Conservation (phyloP, 441 rosid genomes). For the Populus tomentosa region DNA sequence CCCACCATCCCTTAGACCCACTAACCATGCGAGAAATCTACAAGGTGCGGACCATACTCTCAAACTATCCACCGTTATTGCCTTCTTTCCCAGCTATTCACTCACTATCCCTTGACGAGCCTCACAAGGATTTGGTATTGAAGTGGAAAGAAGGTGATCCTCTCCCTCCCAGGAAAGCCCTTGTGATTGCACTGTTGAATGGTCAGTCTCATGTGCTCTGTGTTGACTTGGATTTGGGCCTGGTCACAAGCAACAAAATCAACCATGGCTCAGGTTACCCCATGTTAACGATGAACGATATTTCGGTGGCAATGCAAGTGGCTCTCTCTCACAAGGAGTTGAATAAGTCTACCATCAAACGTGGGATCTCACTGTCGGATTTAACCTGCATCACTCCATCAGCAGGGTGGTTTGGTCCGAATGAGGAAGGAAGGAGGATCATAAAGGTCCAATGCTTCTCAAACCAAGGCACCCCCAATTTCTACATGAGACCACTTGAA, state of each 20-base stretch:
- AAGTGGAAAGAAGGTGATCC: constrained; percentile 44
- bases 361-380: constrained; percentile 43
- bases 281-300: constrained; percentile 32
- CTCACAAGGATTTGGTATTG: constrained; percentile 44
- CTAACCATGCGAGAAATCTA: constrained; percentile 45
- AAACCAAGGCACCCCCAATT: constrained; percentile 33
- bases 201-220: constrained; percentile 37
- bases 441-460: constrained; percentile 43
- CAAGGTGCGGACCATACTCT: constrained; percentile 34
- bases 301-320: constrained; percentile 22
- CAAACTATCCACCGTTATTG: constrained; percentile 22
- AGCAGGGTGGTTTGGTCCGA: constrained; percentile 54
- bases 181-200: constrained; percentile 25
- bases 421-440: constrained; percentile 52
- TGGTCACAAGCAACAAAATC: constrained; percentile 27
- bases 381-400: constrained; percentile 38
- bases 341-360: constrained; percentile 31
- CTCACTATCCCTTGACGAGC: constrained; percentile 47
- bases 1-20: constrained; percentile 64
- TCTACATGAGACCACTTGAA: constrained; percentile 61
- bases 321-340: constrained; percentile 35
- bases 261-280: constrained; percentile 53
- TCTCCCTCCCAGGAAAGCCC: constrained; percentile 44
- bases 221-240: constrained; percentile 39
- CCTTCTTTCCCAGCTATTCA: constrained; percentile 35